Conservation (phyloP, 352 stramenopile species). For the Globisporangium recalcitrans region DNA sequence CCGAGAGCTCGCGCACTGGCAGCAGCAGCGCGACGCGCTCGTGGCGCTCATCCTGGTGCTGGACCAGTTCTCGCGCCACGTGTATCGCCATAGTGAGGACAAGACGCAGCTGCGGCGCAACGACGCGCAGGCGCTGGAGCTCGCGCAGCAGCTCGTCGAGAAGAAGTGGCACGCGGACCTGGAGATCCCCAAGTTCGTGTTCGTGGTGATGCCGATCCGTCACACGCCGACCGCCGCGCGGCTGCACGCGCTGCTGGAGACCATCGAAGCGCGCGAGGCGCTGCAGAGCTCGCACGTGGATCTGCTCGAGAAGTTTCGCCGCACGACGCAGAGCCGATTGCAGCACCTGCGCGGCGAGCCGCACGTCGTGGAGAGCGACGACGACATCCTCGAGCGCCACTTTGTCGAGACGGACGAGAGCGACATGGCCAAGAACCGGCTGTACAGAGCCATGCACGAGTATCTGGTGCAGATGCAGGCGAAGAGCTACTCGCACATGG, state of each 20-base stretch:
- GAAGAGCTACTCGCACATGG: slow-evolving; percentile 37
- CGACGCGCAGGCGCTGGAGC: slow-evolving; percentile 36
- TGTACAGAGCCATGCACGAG: slow-evolving; percentile 69
- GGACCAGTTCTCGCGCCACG: slow-evolving; percentile 84
- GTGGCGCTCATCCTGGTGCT: slow-evolving; percentile 82
- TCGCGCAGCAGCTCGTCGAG: slow-evolving; percentile 45
- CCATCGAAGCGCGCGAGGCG: slow-evolving; percentile 39
- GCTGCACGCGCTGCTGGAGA: slow-evolving; percentile 45
- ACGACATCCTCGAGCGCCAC: slow-evolving; percentile 64
- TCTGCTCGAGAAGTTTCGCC: slow-evolving; percentile 77
- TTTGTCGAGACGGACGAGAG: slow-evolving; percentile 62
- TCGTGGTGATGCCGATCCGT: slow-evolving; percentile 82
- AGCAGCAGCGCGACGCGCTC: slow-evolving; percentile 27
- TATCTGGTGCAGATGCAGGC: slow-evolving; percentile 56
- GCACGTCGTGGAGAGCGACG: slow-evolving; percentile 11
- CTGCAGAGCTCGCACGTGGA: slow-evolving; percentile 51
- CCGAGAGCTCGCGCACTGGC: slow-evolving; percentile 47
- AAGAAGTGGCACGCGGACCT: slow-evolving; percentile 51
- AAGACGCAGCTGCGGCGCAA: slow-evolving; percentile 30
- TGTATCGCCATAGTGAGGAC: slow-evolving; percentile 42
- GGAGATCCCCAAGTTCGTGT: slow-evolving; percentile 56
- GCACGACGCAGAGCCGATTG: slow-evolving; percentile 71
- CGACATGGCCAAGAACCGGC: slow-evolving; percentile 57
- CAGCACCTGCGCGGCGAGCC: slow-evolving; percentile 41
- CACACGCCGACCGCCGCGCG: slow-evolving; percentile 65